Conservation (phyloP, 2,329 filamentous ascomycete genomes). For the Orbilia ellipsospora region DNA sequence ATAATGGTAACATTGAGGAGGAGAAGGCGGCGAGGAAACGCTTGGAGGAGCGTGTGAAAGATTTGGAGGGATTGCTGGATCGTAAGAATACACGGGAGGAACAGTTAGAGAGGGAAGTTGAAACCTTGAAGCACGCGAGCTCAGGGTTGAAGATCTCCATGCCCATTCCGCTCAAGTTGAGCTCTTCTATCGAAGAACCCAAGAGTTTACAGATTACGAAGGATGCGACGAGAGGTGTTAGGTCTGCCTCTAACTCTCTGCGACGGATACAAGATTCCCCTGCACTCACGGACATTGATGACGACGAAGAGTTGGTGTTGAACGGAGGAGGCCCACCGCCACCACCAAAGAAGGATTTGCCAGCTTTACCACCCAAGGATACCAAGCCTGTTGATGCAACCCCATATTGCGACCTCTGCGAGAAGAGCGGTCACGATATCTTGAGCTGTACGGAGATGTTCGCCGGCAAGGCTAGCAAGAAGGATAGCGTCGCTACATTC, state of each 20-base stretch:
- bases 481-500: slow-evolving; percentile 51
- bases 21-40: slow-evolving; percentile 73
- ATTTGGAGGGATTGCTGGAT: slow-evolving; percentile 78
- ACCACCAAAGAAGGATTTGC: slow-evolving; percentile 2
- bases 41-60: slow-evolving; percentile 81
- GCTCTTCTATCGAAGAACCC: slow-evolving; percentile 18
- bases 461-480: slow-evolving; percentile 61
- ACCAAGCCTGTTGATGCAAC: slow-evolving; percentile 65
- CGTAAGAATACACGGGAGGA: slow-evolving; percentile 80
- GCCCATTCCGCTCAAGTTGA: slow-evolving; percentile 14
- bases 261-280: slow-evolving; percentile 29
- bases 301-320: slow-evolving; percentile 36
- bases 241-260: not conserved
- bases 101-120: slow-evolving; percentile 85
- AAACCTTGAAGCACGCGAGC: slow-evolving; percentile 65
- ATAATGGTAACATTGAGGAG: slow-evolving; percentile 65
- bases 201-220: slow-evolving; percentile 37
- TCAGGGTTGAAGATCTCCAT: slow-evolving; percentile 46
- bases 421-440: slow-evolving; percentile 90
- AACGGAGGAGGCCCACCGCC: slow-evolving; percentile 22
- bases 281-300: slow-evolving; percentile 48
- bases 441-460: slow-evolving; percentile 94
- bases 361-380: slow-evolving; percentile 67
- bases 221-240: slow-evolving; percentile 2
- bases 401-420: slow-evolving; percentile 94